Evolutionary conservation across 2,329 filamentous ascomycete species (phyloP).

Genomic region (Diplodia sapinea): DNA sequence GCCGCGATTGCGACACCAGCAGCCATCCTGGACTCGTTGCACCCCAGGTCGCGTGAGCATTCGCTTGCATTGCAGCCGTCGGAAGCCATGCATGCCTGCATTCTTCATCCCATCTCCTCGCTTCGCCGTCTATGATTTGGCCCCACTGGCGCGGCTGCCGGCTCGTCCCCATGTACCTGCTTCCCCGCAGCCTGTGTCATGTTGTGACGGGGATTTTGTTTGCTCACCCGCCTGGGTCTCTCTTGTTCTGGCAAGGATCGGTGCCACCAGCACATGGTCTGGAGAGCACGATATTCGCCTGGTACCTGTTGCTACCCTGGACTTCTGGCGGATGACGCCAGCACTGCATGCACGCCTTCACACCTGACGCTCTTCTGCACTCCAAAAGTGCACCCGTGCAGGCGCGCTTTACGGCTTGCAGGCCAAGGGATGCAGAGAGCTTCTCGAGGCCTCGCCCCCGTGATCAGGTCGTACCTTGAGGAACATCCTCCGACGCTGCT

Average conservation of each 20-base stretch:
- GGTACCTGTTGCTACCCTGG: constrained; percentile 19
- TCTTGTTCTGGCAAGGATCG: not conserved
- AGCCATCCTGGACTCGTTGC: not conserved
- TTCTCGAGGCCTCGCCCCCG: constrained; percentile 13
- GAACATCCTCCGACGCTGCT: not conserved
- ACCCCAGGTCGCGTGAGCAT: constrained; percentile 10
- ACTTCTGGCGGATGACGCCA: constrained; percentile 11
- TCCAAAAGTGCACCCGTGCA: constrained; percentile 16
- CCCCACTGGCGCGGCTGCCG: not conserved
- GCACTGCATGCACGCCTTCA: constrained; percentile 18
- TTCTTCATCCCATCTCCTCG: not conserved
- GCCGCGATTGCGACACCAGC: not conserved
- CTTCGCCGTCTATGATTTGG: constrained; percentile 6
- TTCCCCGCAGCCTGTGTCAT: constrained; percentile 27
- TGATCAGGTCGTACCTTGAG: constrained; percentile 17
- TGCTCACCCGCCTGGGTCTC: constrained; percentile 14
- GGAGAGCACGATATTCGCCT: constrained; percentile 16
- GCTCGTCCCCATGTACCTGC: constrained; percentile 20
- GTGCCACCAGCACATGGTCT: constrained; percentile 24
- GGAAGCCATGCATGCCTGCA: constrained; percentile 17
- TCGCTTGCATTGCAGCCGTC: constrained; percentile 25
- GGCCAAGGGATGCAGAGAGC: constrained; percentile 9
- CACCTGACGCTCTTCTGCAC: constrained; percentile 23
- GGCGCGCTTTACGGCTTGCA: constrained; percentile 13
- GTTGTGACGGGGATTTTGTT: not conserved